A percentile compares a stretch with the other conserved stretches of the same genome.
Evolutionary conservation across 108 stramenopile species (phyloP).

Genomic region (Cyclotella sp.): DNA sequence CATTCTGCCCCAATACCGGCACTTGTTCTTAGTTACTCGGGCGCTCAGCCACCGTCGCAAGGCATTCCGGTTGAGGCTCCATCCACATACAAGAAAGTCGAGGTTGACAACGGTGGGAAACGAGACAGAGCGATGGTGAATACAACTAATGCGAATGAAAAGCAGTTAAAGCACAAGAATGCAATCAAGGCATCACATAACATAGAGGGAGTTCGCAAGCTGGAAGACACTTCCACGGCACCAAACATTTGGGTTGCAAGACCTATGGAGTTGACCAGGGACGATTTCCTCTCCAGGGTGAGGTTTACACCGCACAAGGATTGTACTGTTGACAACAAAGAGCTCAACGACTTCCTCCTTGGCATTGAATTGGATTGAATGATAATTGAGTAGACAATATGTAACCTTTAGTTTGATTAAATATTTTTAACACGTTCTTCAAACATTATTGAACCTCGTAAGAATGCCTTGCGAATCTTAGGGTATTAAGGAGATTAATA

Average conservation of each 20-base stretch:
- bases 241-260: neutral
- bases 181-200: neutral
- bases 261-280: neutral
- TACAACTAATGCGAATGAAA: neutral
- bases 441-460: too few species aligned
- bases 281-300: too few species aligned
- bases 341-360: constrained; percentile 1
- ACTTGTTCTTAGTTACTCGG: neutral
- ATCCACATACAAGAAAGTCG: neutral
- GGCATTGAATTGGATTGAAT: constrained; percentile 1
- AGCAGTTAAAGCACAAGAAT: neutral
- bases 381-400: too few species aligned
- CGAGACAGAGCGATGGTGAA: neutral
- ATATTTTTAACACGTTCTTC: too few species aligned
- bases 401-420: too few species aligned
- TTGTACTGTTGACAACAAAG: neutral
- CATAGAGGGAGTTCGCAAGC: neutral
- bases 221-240: neutral
- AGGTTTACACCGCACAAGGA: neutral
- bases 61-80: neutral
- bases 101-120: neutral
- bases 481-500: too few species aligned
- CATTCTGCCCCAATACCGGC: neutral
- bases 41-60: neutral
- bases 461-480: too few species aligned